Evolutionary conservation across 805 yeast species (phyloP).

Genomic region (Yarrowia sp.): DNA sequence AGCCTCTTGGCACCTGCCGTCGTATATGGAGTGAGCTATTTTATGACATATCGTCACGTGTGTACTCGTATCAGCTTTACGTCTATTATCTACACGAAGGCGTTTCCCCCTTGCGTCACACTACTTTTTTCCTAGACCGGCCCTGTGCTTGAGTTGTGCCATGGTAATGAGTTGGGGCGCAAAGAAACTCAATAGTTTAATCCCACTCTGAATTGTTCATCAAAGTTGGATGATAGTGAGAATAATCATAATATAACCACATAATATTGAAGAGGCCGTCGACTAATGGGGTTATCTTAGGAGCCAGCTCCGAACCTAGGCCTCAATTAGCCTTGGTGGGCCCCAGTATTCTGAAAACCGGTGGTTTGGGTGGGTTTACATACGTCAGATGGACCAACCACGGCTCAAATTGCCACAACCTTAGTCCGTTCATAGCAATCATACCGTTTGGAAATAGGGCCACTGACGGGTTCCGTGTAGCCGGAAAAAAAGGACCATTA

Average conservation of each 20-base stretch:
- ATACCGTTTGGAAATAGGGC: not conserved
- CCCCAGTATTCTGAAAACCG: not conserved
- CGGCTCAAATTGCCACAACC: conserved; percentile 4
- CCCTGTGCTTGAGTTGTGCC: not conserved
- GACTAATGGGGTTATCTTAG: not conserved
- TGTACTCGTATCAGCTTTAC: not conserved
- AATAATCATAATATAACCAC: not conserved
- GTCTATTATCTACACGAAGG: not conserved
- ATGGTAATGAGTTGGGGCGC: conserved; percentile 22
- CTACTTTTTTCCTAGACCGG: conserved; percentile 30
- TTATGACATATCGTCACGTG: not conserved
- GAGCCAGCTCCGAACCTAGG: not conserved
- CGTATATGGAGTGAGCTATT: not conserved
- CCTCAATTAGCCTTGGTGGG: not conserved
- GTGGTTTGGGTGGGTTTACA: not conserved
- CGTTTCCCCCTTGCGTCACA: conserved; percentile 32
- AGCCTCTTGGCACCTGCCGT: not conserved
- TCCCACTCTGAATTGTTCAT: not conserved
- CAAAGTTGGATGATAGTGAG: conserved; percentile 6
- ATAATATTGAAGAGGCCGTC: not conserved
- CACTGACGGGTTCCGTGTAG: no score
- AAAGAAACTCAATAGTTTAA: conserved; percentile 6
- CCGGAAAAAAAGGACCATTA: no score
- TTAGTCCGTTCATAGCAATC: conserved; percentile 4
- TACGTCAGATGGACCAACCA: conserved; percentile 13